Evolutionary conservation across 202 grass and related monocot genomes (phyloP), one percentile per base, ranked within the genome.

Genomic region (Panicum hallii): DNA sequence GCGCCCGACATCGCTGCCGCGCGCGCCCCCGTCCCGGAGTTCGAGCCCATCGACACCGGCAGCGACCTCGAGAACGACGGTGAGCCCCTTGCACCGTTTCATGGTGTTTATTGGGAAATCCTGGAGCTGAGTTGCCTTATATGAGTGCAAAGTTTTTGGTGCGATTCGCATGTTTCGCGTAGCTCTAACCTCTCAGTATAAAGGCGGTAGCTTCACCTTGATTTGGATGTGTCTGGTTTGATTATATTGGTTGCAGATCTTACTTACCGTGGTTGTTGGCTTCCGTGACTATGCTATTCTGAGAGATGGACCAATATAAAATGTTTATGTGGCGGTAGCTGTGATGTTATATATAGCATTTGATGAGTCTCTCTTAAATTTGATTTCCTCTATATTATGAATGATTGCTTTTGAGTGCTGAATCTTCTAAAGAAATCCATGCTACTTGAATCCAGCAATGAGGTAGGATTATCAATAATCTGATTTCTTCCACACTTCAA

Each of bases 41-140:
- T 99, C 77, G 90, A 86, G 28, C 89, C 84, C 28, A 52, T 95
- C 38, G 90, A 99, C 62, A 49, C 67, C 36, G 96, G 96, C 55
- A 92, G 89, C 53, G 93, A 96, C 77, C 79, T 91, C 62, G 96
- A 99, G 78, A 40, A 49, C 46, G 93, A 99, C 63, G 96, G 96
- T 99, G 10, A 86, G 91, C 70, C n/a, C 10, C 34, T 19, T 42
- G 12, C 67, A 13, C 67, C 11, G 2, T 46, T 84, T 55, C 9
- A 0, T 22, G 19, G 9, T 71, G 15, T 15, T 38, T 61, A 5
- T 42, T 75, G 20, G 20, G 32, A 67, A 42, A 54, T 34, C 15
- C 5, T 19, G 7, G 4, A 30, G 8, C 28, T 75, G 12, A n/a
- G 45, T 43, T 49, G 47, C 10, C 19, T 5, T 69, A 47, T 60